These are phyloP conservation scores for Fomitopsis schrenkii DNA, from an alignment of 1,284 basidiomycete species.

Conservation along the genomic window DNA sequence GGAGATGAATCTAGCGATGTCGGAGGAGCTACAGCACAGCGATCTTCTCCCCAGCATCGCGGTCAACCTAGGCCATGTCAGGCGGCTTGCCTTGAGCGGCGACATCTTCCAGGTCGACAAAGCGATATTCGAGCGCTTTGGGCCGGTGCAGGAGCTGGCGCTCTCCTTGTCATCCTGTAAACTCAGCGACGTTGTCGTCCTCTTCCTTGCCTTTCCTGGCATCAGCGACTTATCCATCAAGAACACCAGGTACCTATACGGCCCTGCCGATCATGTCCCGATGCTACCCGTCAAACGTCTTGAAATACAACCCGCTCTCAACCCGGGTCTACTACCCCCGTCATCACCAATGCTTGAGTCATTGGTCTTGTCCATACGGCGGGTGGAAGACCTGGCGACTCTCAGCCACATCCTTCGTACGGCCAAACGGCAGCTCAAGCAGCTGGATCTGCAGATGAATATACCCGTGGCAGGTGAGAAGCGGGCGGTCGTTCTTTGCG, in stretches of 20 bases:
- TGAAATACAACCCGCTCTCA: neutral
- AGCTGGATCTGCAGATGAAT: neutral
- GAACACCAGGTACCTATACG: constrained; percentile 1
- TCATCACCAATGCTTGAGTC: neutral
- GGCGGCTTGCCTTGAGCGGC: neutral
- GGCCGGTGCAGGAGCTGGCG: neutral
- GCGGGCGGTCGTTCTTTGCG: neutral
- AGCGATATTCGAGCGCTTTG: neutral
- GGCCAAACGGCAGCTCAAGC: neutral
- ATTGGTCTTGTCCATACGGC: neutral
- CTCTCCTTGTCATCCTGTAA: neutral
- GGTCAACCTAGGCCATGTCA: neutral
- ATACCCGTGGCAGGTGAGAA: constrained; percentile 1
- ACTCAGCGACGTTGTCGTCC: neutral
- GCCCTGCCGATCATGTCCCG: neutral
- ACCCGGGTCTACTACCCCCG: neutral
- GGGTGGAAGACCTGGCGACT: neutral
- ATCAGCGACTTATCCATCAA: constrained; percentile 2
- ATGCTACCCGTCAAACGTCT: neutral
- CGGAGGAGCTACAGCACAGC: constrained; percentile 1
- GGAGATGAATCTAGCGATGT: constrained; percentile 1
- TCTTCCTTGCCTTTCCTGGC: neutral
- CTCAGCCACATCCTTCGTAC: neutral
- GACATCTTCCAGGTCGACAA: neutral
- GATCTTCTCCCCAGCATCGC: neutral